Evolutionary conservation across 106 monocot genomes (phyloP).

Genomic region (Iris macrosiphon): DNA sequence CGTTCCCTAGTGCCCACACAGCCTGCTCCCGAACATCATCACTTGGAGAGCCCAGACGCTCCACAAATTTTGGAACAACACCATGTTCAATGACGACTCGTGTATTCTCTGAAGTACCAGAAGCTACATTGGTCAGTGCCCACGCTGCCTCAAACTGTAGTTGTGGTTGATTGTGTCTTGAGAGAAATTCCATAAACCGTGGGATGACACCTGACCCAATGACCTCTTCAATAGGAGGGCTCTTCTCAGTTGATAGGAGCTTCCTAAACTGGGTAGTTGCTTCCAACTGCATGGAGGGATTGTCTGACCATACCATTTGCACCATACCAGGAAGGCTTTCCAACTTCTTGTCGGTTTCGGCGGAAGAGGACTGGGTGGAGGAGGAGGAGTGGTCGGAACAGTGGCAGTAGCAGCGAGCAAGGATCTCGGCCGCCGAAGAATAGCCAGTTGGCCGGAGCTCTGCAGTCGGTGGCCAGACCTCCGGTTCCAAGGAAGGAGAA

Average conservation of each 20-base stretch:
- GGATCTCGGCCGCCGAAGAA: too few relatives aligned
- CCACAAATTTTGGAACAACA: constrained; percentile 45
- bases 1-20: constrained; percentile 58
- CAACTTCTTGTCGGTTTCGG: too few relatives aligned
- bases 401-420: too few relatives aligned
- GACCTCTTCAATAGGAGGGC: constrained; percentile 38
- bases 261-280: constrained; percentile 49
- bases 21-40: constrained; percentile 55
- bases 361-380: too few relatives aligned
- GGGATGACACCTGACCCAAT: constrained; percentile 43
- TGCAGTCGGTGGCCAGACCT: too few relatives aligned
- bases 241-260: constrained; percentile 44
- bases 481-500: too few relatives aligned
- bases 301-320: constrained; percentile 37
- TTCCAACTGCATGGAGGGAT: constrained; percentile 36
- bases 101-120: constrained; percentile 64
- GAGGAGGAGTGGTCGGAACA: too few relatives aligned
- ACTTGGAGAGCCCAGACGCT: constrained; percentile 48
- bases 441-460: too few relatives aligned
- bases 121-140: constrained; percentile 51
- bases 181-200: constrained; percentile 49
- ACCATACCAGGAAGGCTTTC: constrained; percentile 35
- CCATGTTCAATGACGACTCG: constrained; percentile 44
- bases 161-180: constrained; percentile 34
- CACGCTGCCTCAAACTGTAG: constrained; percentile 68